Evolutionary conservation across 2,329 filamentous ascomycete genomes (phyloP), one percentile per base, ranked within the genome.

Genomic region (Hypoxylon sp.): DNA sequence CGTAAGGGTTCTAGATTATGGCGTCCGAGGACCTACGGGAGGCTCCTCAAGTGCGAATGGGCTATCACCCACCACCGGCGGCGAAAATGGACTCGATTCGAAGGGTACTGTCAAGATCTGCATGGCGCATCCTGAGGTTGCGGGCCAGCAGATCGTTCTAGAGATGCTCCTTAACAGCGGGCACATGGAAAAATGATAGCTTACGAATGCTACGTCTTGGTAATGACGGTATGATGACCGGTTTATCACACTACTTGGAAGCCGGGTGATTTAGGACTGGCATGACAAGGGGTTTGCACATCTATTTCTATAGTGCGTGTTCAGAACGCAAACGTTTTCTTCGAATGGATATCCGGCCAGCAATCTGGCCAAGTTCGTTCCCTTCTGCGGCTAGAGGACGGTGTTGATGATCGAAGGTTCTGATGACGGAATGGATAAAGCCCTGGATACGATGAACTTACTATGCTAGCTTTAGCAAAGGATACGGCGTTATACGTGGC

Each of bases 151-250:
- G 83, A 90, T 99, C 71, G 90, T 99, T 69, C 84, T 98, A 69
- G 96, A 99, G 82, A 86, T 99, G 86, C 82, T 97, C 71, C 86
- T 98, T 73, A 98, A 98, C 79, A 93, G 97, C 75, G 94, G 93
- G 5, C 91, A 95, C 70, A 79, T 80, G 59, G 86, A 89, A 78
- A 83, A 83, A 73, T 76, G 63, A 79, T 72, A 65, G 50, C 19
- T 43, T 32, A 65, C 50, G 49, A 63, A 60, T 38, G 48, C 17
- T 48, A 65, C 46, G 56, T 41, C 41, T 25, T 51, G 21, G 49
- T 38, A 32, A 66, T 36, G 53, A 58, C 34, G 45, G 30, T 28
- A 59, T 43, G 28, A 65, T n/a, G 51, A 36, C 10, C 34, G 9
- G 41, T 17, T 17, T 28, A 36, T 14, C n/a, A 45, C 13, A 14